phyloP scores from a whole-genome alignment of 148 eudicot genomes.

The Amaranthus hypochondriacus region DNA sequence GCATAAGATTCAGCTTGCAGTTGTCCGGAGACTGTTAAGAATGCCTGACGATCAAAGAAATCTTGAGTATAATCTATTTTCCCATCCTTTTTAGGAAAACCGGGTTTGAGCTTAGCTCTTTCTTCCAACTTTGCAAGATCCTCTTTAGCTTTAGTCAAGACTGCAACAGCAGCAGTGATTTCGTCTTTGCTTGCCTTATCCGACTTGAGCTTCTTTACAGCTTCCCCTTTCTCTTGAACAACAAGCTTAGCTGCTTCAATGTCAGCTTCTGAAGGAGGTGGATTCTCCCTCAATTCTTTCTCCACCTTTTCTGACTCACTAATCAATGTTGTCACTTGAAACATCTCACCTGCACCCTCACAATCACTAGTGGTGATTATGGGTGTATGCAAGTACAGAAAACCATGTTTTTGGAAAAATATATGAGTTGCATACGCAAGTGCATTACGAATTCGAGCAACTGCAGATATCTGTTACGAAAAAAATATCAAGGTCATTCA shows the following conservation, averaged over 20 bases:
- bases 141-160: constrained; percentile 65
- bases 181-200: constrained; percentile 64
- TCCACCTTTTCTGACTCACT: constrained; percentile 69
- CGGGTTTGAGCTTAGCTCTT: constrained; percentile 61
- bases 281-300: constrained; percentile 68
- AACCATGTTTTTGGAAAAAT: constrained; percentile 78
- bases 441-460: constrained; percentile 84
- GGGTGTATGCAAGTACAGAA: constrained; percentile 80
- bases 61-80: constrained; percentile 78
- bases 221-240: constrained; percentile 64
- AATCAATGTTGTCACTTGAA: constrained; percentile 87
- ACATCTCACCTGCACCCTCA: constrained; percentile 99
- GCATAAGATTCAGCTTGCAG: constrained; percentile 94
- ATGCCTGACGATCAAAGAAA: constrained; percentile 96
- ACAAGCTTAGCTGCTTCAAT: constrained; percentile 57
- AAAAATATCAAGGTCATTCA: neutral
- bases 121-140: constrained; percentile 56
- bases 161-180: constrained; percentile 64
- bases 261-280: constrained; percentile 69
- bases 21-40: constrained; percentile 96
- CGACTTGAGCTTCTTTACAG: constrained; percentile 54
- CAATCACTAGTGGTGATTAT: constrained; percentile 97
- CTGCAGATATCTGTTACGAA: constrained; percentile 63
- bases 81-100: constrained; percentile 85
- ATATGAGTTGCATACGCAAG: constrained; percentile 91